Percentiles rank a stretch among this genome's conserved stretches.
Evolutionary conservation across 2,329 filamentous ascomycete species (phyloP).

Genomic region (Mariannaea elegans): DNA sequence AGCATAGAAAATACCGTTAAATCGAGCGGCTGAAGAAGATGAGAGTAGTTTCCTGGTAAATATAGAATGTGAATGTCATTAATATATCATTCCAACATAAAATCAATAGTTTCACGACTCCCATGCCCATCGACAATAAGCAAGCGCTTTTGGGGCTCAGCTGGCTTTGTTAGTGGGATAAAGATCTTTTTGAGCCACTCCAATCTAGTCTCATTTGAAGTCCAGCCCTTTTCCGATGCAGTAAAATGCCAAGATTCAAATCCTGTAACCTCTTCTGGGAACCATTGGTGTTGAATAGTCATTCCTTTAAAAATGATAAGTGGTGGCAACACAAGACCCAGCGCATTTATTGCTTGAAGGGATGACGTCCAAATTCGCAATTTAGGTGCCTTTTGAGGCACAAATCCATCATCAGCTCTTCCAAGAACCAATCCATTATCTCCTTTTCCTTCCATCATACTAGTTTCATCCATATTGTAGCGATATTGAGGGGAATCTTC

Average conservation of each 20-base stretch:
- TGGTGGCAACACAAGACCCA: background rate
- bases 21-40: constrained; percentile 11
- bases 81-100: constrained; percentile 1
- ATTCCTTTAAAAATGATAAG: constrained; percentile 7
- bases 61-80: constrained; percentile 1
- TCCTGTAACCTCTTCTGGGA: background rate
- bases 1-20: constrained; percentile 5
- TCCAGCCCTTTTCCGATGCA: background rate
- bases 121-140: constrained; percentile 7
- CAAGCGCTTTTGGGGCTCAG: background rate
- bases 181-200: background rate
- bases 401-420: background rate
- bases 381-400: background rate
- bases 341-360: background rate
- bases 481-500: background rate
- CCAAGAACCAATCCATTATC: constrained; percentile 1
- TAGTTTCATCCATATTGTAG: constrained; percentile 3
- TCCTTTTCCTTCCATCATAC: constrained; percentile 4
- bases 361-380: background rate
- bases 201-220: background rate
- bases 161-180: background rate
- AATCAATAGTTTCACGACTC: constrained; percentile 1
- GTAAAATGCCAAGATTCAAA: constrained; percentile 1
- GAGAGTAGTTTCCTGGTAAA: background rate
- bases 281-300: background rate